Evolutionary conservation across 2,329 filamentous ascomycete species (phyloP).

Genomic region (Diaporthe velutina): DNA sequence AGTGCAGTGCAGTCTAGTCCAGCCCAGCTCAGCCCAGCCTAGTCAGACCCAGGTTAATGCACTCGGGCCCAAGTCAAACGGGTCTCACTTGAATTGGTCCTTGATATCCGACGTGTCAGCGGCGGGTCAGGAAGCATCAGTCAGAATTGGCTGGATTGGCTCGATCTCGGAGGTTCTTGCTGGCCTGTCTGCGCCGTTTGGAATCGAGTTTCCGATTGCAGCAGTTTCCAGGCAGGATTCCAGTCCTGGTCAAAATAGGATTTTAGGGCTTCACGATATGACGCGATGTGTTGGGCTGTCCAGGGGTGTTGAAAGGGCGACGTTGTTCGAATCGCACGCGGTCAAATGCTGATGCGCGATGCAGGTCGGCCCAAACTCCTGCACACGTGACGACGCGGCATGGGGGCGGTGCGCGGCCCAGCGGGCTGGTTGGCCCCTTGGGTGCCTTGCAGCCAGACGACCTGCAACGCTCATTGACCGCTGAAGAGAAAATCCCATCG

Average conservation of each 20-base stretch:
- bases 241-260: not conserved
- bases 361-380: too few species aligned
- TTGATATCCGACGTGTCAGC: not conserved
- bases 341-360: not conserved
- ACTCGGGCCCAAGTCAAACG: not conserved
- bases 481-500: not conserved
- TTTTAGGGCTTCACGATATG: not conserved
- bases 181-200: not conserved
- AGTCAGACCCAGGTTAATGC: not conserved
- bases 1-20: not conserved
- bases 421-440: not conserved
- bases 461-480: slow-evolving; percentile 9
- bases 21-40: not conserved
- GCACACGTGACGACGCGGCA: slow-evolving; percentile 4
- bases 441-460: slow-evolving; percentile 14
- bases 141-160: not conserved
- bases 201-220: not conserved
- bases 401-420: not conserved
- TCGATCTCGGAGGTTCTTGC: not conserved
- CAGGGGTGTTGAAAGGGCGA: not conserved
- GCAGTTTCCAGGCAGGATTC: not conserved
- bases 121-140: too few species aligned
- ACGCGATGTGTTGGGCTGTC: not conserved
- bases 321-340: not conserved
- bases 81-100: not conserved